phyloP scores from a whole-genome alignment of 768 basidiomycete genomes.

The Rhizopogon vinicolor region DNA sequence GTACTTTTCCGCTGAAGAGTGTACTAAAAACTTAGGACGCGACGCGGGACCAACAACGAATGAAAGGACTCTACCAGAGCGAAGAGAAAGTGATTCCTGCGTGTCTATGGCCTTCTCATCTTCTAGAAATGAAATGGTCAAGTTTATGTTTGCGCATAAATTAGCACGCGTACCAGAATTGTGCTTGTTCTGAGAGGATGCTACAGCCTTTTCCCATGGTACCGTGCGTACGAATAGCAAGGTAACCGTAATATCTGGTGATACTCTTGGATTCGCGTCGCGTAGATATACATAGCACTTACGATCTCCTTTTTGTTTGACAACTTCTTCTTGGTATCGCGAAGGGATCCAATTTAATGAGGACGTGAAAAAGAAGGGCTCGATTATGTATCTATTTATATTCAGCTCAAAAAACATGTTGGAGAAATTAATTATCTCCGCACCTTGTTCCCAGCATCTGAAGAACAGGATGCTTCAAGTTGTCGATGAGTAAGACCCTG shows the following conservation, averaged over 20 bases:
- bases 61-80: constrained; percentile 23
- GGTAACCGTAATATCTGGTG: constrained; percentile 38
- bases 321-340: constrained; percentile 25
- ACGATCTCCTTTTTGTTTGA: constrained; percentile 25
- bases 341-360: constrained; percentile 27
- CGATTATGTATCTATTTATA: constrained; percentile 23
- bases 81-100: constrained; percentile 25
- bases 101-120: constrained; percentile 26
- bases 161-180: no score
- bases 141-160: constrained; percentile 1
- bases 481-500: constrained; percentile 23
- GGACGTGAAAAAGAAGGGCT: constrained; percentile 30
- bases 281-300: neutral
- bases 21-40: neutral
- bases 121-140: constrained; percentile 4
- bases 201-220: constrained; percentile 15
- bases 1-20: neutral
- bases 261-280: neutral
- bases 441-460: constrained; percentile 30
- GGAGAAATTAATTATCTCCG: neutral
- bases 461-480: constrained; percentile 21
- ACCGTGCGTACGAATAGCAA: constrained; percentile 37
- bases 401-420: neutral
- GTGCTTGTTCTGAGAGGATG: neutral
- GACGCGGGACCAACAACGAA: neutral